Evolutionary conservation across 2,329 filamentous ascomycete species (phyloP).

Genomic region (Gliomastix tumulicola): DNA sequence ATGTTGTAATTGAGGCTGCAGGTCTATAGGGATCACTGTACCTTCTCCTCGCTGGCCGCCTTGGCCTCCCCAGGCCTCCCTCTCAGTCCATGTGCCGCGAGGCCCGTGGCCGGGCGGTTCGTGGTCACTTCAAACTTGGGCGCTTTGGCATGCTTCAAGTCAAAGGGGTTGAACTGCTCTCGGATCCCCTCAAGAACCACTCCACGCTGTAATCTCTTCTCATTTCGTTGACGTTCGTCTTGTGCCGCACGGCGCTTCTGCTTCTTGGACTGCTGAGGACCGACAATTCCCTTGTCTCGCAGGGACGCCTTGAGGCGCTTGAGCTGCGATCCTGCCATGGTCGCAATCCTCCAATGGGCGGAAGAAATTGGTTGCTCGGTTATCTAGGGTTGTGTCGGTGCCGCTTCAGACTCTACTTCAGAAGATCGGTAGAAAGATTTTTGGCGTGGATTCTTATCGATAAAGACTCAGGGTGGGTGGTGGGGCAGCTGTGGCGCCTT

Average conservation of each 20-base stretch:
- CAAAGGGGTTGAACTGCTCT: constrained; percentile 97
- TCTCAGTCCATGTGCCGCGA: constrained; percentile 52
- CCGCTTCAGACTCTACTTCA: no score
- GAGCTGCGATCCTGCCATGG: constrained; percentile 93
- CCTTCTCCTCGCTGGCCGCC: constrained; percentile 78
- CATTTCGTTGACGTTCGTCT: constrained; percentile 55
- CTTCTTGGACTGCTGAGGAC: constrained; percentile 92
- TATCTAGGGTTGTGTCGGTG: no score
- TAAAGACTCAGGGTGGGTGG: neutral
- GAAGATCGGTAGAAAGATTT: no score
- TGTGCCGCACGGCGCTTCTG: constrained; percentile 71
- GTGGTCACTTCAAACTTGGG: constrained; percentile 83
- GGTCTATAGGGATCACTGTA: constrained; percentile 26
- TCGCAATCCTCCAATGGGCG: no score
- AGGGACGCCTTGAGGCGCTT: constrained; percentile 92
- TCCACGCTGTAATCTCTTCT: constrained; percentile 70
- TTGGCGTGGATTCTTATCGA: neutral
- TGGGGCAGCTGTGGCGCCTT: no score
- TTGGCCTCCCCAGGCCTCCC: constrained; percentile 80
- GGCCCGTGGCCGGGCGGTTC: constrained; percentile 45
- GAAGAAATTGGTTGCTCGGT: no score
- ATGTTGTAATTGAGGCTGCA: no score
- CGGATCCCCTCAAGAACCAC: constrained; percentile 79
- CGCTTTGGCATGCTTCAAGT: constrained; percentile 73
- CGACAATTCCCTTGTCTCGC: constrained; percentile 80